phyloP scores from a whole-genome alignment of 2,329 filamentous ascomycete species.

The Emericellopsis cladophorae region DNA sequence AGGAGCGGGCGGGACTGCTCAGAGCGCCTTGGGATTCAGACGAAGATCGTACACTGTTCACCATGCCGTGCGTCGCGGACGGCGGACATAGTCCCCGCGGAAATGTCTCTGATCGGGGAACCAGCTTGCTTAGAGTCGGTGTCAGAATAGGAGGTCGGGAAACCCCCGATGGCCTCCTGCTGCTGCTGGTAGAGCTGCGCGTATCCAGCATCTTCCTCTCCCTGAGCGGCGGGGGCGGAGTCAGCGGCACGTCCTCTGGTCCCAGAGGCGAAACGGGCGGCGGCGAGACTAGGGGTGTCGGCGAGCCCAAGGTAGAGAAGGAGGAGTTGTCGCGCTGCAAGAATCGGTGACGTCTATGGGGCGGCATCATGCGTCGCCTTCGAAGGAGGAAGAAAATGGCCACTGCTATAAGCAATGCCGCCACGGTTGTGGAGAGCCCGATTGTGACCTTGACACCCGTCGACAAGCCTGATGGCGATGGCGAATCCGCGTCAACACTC shows the following conservation, averaged over 20 bases:
- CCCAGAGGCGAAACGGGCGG: constrained; percentile 8
- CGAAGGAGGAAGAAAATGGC: constrained; percentile 21
- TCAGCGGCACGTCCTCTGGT: constrained; percentile 15
- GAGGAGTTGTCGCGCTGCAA: not conserved
- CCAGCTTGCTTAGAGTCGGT: constrained; percentile 20
- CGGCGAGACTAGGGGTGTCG: constrained; percentile 28
- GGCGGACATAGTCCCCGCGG: not conserved
- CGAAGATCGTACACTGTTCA: not conserved
- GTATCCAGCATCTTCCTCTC: constrained; percentile 31
- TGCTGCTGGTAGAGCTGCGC: constrained; percentile 7
- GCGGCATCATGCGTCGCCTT: constrained; percentile 13
- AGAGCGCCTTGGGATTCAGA: too few species aligned
- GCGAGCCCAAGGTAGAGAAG: constrained; percentile 13
- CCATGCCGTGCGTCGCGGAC: not conserved
- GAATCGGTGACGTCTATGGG: constrained; percentile 1
- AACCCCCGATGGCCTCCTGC: constrained; percentile 12
- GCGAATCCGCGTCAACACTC: not conserved
- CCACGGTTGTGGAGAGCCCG: constrained; percentile 26
- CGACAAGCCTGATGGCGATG: not conserved
- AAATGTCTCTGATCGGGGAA: constrained; percentile 8
- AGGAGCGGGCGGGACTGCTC: too few species aligned
- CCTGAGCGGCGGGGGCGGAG: constrained; percentile 33
- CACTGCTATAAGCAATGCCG: constrained; percentile 20
- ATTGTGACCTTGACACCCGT: constrained; percentile 30
- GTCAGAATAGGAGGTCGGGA: constrained; percentile 24